A percentile compares a stretch with the other conserved stretches of the same genome.
Conservation (phyloP, 2,329 filamentous ascomycete genomes). For the Lachnellula willkommii region DNA sequence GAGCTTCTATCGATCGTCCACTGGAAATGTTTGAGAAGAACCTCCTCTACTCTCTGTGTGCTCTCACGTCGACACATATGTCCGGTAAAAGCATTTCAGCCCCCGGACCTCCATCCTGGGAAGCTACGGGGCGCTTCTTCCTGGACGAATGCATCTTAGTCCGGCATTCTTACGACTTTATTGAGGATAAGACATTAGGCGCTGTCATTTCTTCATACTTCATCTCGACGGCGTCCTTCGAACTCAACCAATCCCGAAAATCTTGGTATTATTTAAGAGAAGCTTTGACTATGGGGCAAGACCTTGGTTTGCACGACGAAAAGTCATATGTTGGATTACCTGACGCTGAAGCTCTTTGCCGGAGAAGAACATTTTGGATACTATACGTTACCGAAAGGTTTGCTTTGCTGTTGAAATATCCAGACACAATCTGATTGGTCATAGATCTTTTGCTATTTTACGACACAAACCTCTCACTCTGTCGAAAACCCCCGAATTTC, state of each 20-base stretch:
- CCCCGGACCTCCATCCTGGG: slow-evolving; percentile 39
- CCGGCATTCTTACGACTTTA: slow-evolving; percentile 51
- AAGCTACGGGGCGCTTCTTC: slow-evolving; percentile 49
- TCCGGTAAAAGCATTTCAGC: slow-evolving; percentile 39
- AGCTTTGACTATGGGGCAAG: slow-evolving; percentile 54
- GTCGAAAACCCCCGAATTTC: slow-evolving; percentile 52
- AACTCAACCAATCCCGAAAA: slow-evolving; percentile 52
- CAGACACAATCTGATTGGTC: background rate
- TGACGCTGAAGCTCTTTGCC: slow-evolving; percentile 47
- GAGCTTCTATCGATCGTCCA: slow-evolving; percentile 42
- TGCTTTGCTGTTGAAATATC: background rate
- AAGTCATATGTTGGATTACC: slow-evolving; percentile 45
- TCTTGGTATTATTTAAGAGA: slow-evolving; percentile 59
- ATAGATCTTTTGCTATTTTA: slow-evolving; percentile 57
- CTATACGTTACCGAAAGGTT: slow-evolving; percentile 58
- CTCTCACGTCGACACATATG: slow-evolving; percentile 48
- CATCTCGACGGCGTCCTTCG: slow-evolving; percentile 55
- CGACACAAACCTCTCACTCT: slow-evolving; percentile 59
- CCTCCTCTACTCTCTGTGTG: slow-evolving; percentile 52
- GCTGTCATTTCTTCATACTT: slow-evolving; percentile 60
- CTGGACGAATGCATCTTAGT: slow-evolving; percentile 53
- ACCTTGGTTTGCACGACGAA: slow-evolving; percentile 55
- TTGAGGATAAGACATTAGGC: slow-evolving; percentile 48
- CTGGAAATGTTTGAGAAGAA: slow-evolving; percentile 38
- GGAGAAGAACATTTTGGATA: slow-evolving; percentile 56